Conservation (phyloP, 768 basidiomycete species). For the Suillus occidentalis region DNA sequence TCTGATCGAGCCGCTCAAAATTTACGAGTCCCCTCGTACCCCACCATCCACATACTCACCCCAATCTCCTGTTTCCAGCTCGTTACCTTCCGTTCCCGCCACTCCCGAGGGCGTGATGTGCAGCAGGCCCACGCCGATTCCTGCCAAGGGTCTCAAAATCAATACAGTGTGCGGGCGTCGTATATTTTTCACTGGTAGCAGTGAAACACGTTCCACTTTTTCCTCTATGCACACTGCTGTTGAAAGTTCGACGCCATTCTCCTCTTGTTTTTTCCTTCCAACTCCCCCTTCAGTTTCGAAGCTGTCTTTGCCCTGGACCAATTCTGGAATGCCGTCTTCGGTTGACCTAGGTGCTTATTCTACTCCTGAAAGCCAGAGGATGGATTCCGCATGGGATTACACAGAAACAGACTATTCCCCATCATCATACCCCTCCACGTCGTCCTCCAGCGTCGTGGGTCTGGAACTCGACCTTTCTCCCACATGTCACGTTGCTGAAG, state of each 20-base stretch:
- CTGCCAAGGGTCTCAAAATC: conserved; percentile 53
- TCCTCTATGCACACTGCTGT: conserved; percentile 80
- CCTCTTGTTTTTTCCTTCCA: conserved; percentile 55
- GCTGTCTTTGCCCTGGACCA: conserved; percentile 33
- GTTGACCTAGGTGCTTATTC: conserved; percentile 39
- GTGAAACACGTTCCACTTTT: conserved; percentile 43
- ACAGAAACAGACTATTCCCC: conserved; percentile 46
- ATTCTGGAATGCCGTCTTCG: conserved; percentile 36
- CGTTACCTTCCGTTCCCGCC: conserved; percentile 47
- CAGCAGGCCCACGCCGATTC: conserved; percentile 33
- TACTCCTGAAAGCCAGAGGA: conserved; percentile 49
- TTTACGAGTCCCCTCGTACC: conserved; percentile 48
- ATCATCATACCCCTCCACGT: conserved; percentile 47
- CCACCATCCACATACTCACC: conserved; percentile 56
- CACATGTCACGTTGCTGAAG: conserved; percentile 30
- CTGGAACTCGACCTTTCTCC: conserved; percentile 32
- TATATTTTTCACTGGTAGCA: conserved; percentile 39
- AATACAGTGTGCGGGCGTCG: conserved; percentile 48
- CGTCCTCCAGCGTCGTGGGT: conserved; percentile 35
- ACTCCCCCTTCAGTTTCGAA: conserved; percentile 43
- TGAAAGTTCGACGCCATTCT: conserved; percentile 57
- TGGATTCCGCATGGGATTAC: conserved; percentile 52
- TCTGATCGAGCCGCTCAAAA: conserved; percentile 36
- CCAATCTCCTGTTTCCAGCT: conserved; percentile 39
- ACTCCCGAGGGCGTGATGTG: conserved; percentile 56